Conservation (phyloP, 73 alveolate genomes). For the Uronychia setigera region DNA sequence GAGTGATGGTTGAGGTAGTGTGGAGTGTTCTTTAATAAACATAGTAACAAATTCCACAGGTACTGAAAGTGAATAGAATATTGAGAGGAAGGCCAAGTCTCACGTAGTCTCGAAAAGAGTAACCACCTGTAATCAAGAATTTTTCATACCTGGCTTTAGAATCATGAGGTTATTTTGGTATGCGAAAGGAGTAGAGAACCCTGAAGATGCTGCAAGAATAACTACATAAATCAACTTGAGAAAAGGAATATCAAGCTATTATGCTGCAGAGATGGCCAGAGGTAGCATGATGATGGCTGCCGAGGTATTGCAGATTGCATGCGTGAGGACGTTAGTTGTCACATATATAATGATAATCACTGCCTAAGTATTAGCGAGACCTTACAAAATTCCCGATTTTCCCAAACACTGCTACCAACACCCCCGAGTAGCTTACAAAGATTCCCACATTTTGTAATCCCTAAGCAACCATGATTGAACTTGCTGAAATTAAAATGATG, state of each 20-base stretch:
- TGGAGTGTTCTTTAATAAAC: conserved; percentile 1
- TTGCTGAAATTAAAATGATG: background rate
- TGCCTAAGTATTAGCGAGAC: background rate
- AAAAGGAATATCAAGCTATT: background rate
- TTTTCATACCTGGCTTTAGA: background rate
- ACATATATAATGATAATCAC: background rate
- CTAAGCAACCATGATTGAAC: background rate
- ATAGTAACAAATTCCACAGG: background rate
- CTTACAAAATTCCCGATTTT: background rate
- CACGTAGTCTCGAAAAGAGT: background rate
- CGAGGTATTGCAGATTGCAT: background rate
- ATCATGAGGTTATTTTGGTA: background rate
- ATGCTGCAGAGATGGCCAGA: background rate
- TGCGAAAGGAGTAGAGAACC: conserved; percentile 3
- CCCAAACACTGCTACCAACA: background rate
- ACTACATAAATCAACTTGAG: background rate
- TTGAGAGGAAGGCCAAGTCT: background rate
- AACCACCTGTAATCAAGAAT: background rate
- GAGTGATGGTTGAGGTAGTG: conserved; percentile 7
- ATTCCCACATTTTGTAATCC: conserved; percentile 2
- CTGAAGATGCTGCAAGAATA: background rate
- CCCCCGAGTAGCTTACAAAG: background rate
- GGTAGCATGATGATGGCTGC: conserved; percentile 8
- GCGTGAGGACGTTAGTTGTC: background rate
- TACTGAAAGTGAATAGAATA: background rate